Conservation (phyloP, 352 stramenopile species). For the Blastocystis hominis region DNA sequence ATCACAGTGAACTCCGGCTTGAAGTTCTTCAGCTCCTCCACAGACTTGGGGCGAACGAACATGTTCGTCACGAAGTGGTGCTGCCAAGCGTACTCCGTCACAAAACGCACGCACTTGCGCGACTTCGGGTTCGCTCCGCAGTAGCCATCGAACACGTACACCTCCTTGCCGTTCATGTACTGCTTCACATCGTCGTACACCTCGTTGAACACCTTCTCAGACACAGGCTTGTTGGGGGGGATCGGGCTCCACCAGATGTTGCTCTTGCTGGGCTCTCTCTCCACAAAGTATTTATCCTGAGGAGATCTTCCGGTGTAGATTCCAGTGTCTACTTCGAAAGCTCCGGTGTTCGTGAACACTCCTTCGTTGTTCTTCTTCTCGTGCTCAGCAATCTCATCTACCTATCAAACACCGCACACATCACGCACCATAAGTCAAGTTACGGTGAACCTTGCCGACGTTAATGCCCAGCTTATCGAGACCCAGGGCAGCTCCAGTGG, state of each 20-base stretch:
- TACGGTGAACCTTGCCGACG: conserved; percentile 80
- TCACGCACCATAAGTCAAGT: conserved; percentile 75
- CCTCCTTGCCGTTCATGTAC: conserved; percentile 81
- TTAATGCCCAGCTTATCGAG: conserved; percentile 52
- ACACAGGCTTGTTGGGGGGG: conserved; percentile 78
- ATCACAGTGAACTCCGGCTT: conserved; percentile 92
- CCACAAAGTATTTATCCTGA: conserved; percentile 94
- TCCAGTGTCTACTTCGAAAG: conserved; percentile 90
- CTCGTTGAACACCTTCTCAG: conserved; percentile 83
- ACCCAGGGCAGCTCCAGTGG: conserved; percentile 53
- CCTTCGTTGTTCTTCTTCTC: conserved; percentile 84
- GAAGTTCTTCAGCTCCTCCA: conserved; percentile 75
- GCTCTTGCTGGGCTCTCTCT: conserved; percentile 77
- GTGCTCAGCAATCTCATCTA: conserved; percentile 82
- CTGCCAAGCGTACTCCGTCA: conserved; percentile 92
- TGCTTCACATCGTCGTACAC: conserved; percentile 82
- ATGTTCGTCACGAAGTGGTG: conserved; percentile 94
- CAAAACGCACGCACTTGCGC: conserved; percentile 87
- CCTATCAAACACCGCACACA: not conserved
- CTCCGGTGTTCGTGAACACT: conserved; percentile 76
- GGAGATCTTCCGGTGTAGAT: conserved; percentile 94
- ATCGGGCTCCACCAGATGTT: conserved; percentile 92
- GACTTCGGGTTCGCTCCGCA: conserved; percentile 79
- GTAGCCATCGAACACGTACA: conserved; percentile 91
- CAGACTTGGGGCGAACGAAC: conserved; percentile 78